A percentile compares a stretch with the other conserved stretches of the same genome.
phyloP scores from a whole-genome alignment of 441 rosid genomes.

The Populus hybrid region DNA sequence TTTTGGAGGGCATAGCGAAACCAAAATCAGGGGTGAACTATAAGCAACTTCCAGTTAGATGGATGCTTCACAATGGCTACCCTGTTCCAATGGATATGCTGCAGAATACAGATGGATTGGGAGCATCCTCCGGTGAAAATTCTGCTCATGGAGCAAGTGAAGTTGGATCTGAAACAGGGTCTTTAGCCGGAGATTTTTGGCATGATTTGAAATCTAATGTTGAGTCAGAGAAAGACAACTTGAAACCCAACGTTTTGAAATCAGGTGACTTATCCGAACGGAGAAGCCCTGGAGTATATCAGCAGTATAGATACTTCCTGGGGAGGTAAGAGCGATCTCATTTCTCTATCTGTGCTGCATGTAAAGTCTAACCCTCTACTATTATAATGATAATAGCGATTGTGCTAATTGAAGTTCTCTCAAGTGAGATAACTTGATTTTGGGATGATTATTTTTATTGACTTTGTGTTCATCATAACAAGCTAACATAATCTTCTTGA shows the following conservation, averaged over 20 bases:
- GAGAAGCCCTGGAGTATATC: conserved; percentile 56
- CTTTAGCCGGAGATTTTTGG: conserved; percentile 84
- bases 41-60: too few relatives aligned
- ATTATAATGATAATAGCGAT: not conserved
- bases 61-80: conserved; percentile 98
- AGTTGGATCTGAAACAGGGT: conserved; percentile 40
- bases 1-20: too few relatives aligned
- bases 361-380: not conserved
- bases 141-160: conserved; percentile 38
- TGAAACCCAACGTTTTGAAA: conserved; percentile 35
- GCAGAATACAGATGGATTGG: conserved; percentile 47
- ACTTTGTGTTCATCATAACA: not conserved
- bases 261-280: conserved; percentile 67
- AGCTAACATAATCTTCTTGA: not conserved
- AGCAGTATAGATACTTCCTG: conserved; percentile 82
- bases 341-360: not conserved
- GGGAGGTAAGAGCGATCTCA: conserved; percentile 60
- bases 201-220: conserved; percentile 62
- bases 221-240: conserved; percentile 53
- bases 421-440: not conserved
- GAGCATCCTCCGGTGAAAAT: conserved; percentile 41
- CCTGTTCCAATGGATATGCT: conserved; percentile 91
- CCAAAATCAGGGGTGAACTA: too few relatives aligned
- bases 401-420: not conserved
- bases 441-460: not conserved